A percentile compares a stretch with the other conserved stretches of the same genome.
Conservation (phyloP, 1,284 basidiomycete genomes). For the Ustilago sp. region DNA sequence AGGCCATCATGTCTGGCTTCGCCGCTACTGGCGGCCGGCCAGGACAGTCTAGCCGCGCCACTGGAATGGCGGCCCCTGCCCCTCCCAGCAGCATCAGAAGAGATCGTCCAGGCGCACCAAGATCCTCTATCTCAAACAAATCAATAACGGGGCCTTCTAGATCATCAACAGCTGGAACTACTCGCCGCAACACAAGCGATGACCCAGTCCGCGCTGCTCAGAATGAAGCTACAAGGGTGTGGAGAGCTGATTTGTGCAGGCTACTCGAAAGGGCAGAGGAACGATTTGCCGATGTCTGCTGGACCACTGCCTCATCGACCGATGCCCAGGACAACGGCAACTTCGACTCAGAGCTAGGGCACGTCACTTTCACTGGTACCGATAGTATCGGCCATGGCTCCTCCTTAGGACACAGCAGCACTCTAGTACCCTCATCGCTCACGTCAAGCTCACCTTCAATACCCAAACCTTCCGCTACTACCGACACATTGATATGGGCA, state of each 20-base stretch:
- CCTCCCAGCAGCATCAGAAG: not conserved
- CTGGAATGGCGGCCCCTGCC: conserved; percentile 10
- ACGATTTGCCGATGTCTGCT: conserved; percentile 61
- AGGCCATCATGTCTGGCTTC: conserved; percentile 1
- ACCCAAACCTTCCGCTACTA: conserved; percentile 6
- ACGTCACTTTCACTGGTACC: not conserved
- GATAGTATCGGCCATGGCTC: not conserved
- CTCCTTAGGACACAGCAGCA: conserved; percentile 2
- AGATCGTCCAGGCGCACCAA: not conserved
- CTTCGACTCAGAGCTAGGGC: conserved; percentile 21
- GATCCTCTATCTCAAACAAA: not conserved
- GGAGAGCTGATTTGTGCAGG: conserved; percentile 52
- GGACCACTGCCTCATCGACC: conserved; percentile 34
- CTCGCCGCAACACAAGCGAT: conserved; percentile 9
- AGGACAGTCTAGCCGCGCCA: conserved; percentile 1
- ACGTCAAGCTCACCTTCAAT: conserved; percentile 9
- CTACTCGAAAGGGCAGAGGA: conserved; percentile 51
- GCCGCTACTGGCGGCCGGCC: not conserved
- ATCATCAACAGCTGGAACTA: not conserved
- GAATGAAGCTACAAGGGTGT: conserved; percentile 47
- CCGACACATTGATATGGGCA: conserved; percentile 75
- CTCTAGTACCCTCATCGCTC: conserved; percentile 13
- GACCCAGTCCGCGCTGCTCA: conserved; percentile 42
- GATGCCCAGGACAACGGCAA: conserved; percentile 16
- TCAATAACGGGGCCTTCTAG: conserved; percentile 22